phyloP scores from a whole-genome alignment of 164 flowering plant genomes.

The Tinospora cordifolia region DNA sequence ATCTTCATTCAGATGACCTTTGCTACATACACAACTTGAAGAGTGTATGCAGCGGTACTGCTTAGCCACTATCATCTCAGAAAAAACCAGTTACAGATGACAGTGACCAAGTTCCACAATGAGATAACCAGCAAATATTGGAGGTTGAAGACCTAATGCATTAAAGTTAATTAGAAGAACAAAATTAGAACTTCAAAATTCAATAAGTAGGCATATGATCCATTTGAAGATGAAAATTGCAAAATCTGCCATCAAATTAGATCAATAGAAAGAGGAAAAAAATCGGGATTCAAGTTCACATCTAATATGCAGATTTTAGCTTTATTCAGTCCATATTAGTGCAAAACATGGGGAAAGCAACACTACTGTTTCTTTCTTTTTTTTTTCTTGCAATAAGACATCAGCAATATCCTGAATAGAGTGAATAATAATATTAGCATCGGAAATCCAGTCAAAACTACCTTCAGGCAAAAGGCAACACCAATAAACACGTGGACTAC shows the following conservation, averaged over 20 bases:
- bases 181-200: background rate
- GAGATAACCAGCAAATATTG: background rate
- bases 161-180: background rate
- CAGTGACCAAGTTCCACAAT: background rate
- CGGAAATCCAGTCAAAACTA: background rate
- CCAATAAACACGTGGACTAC: conserved; percentile 1
- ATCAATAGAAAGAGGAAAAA: background rate
- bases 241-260: background rate
- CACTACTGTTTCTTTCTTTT: background rate
- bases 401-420: background rate
- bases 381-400: background rate
- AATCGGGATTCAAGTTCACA: background rate
- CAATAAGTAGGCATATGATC: no score
- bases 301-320: background rate
- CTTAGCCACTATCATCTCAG: conserved; percentile 55
- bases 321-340: background rate
- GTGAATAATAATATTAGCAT: background rate
- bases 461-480: background rate
- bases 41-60: conserved; percentile 92
- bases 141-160: background rate
- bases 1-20: conserved; percentile 84
- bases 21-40: conserved; percentile 71
- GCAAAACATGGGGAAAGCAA: background rate
- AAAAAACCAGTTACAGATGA: background rate
- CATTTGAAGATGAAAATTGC: background rate